Base-by-base conservation (phyloP, 352 stramenopile genomes). In the Phytophthora ramorum region DNA sequence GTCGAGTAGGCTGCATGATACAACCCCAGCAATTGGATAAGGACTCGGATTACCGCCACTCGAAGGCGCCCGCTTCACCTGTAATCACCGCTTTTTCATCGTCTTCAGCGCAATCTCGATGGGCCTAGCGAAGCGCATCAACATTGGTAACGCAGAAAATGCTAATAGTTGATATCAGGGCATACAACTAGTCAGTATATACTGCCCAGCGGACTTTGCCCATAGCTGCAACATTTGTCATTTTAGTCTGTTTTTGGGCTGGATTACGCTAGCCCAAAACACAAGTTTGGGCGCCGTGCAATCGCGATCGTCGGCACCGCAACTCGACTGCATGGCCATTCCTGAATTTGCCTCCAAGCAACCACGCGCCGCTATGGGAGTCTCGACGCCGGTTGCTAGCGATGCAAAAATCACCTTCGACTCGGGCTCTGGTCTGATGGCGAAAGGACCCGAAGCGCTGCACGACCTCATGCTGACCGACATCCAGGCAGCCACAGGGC, bases 391-490 rank as follows among this genome's bases (percentile, higher is more conserved):
- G 2, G 55, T 28, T 22, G 43, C 20, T 48, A 28, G 35, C 32
- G 58, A 66, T 30, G 58, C 47, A 13, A 63, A 64, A 22, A 37
- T 66, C 47, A 52, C 26, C 19, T 75, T 60, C 19, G 66, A 67
- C 19, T 71, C 66, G 19, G 71, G 56, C 10, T 30, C 56, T 8
- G 54, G 41, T 3, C 26, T 28, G 24, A 37, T 37, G 32, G 32
- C 32, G 2, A 2, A 37, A 13, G 32, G 32, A 37, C 32, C 32
- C 2, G 3, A 37, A 37, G 32, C 9, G 3, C 32, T 37, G 32
- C 32, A 37, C 9, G 32, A 37, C 32, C 4, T 37, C 32, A 37
- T 37, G 32, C 3, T 7, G 3, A 13, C 32, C 32, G 9, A 37
- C 3, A 37, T 37, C 32, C 32, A 2, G 2, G 32, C 32, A 9